These are phyloP conservation scores for Barnettozyma californica DNA, from an alignment of 805 yeast species.

Conservation along the genomic window DNA sequence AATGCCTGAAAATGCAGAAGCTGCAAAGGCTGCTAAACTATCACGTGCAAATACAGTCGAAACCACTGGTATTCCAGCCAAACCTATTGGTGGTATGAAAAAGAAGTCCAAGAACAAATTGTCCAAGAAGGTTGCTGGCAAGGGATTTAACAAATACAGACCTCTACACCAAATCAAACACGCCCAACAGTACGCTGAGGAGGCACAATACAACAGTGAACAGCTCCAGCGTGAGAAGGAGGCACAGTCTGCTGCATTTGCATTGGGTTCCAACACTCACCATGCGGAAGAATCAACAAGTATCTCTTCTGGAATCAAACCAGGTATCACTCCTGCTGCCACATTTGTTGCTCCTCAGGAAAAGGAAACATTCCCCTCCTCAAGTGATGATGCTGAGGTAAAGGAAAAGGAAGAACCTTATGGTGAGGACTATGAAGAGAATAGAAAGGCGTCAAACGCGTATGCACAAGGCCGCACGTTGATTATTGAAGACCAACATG, in stretches of 20 bases:
- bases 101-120: slow-evolving; percentile 31
- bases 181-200: slow-evolving; percentile 22
- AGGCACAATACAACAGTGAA: slow-evolving; percentile 28
- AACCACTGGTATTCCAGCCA: slow-evolving; percentile 58
- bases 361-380: background rate
- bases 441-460: slow-evolving; percentile 34
- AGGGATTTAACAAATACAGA: slow-evolving; percentile 29
- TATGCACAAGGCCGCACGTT: slow-evolving; percentile 67
- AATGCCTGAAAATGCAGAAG: slow-evolving; percentile 3
- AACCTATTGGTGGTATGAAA: slow-evolving; percentile 74
- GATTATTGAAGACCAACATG: slow-evolving; percentile 76
- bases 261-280: slow-evolving; percentile 24
- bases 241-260: slow-evolving; percentile 39
- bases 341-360: slow-evolving; percentile 12
- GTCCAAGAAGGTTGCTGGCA: slow-evolving; percentile 29
- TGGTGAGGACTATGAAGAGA: slow-evolving; percentile 20
- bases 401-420: slow-evolving; percentile 5
- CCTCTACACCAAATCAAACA: slow-evolving; percentile 18
- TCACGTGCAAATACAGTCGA: slow-evolving; percentile 42
- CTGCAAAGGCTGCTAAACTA: slow-evolving; percentile 19
- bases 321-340: slow-evolving; percentile 23
- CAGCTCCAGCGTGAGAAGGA: slow-evolving; percentile 36
- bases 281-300: slow-evolving; percentile 16
- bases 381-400: slow-evolving; percentile 7
- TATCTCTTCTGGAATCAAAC: slow-evolving; percentile 8